Base-by-base conservation (phyloP, 352 stramenopile genomes). In the Saprolegnia diclina region DNA sequence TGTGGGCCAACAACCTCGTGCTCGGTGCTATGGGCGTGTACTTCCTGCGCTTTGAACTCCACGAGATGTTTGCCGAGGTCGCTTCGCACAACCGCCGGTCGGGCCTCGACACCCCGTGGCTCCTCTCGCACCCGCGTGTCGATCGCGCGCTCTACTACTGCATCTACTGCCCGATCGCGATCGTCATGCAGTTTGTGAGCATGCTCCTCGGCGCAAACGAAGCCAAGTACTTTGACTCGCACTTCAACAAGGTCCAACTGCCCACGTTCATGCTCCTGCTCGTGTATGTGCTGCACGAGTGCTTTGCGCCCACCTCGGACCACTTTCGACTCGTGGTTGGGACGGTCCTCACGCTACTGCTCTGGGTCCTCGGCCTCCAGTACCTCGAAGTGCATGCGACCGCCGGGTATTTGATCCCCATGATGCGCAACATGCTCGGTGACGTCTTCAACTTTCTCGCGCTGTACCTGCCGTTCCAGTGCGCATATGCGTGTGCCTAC, bases 401-500 rank as follows among this genome's bases (percentile, higher is more conserved):
- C 18, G 59, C 59, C 45, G n/a, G 24, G 24, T 66, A 54, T 19
- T 11, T 66, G 5, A 53, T 66, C 9, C 59, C 59, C 0, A 66
- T 66, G 59, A 66, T 66, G 59, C 24, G 35, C 40, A 56, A 56
- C 21, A 66, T 66, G 59, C 21, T 66, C n/a, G 40, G 40, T 5
- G 59, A 66, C n/a, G 40, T 66, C 13, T 37, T 53, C 11, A 66
- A 66, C 45, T 66, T 66, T 21, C 24, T 66, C 45, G 40, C 40
- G 19, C 32, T 66, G 5, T 66, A 53, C 32, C 24, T 44, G 4
- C 24, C 40, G 24, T 66, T 66, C 45, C 59, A 66, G 32, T 35
- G 62, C n/a, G 59, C 24, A 10, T 45, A 53, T 21, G 32, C 59
- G 5, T 44, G 32, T 11, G 32, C 59, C 5, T 66, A 53, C 29